Conservation (phyloP, 2,329 filamentous ascomycete species). For the Talaromyces sp. region DNA sequence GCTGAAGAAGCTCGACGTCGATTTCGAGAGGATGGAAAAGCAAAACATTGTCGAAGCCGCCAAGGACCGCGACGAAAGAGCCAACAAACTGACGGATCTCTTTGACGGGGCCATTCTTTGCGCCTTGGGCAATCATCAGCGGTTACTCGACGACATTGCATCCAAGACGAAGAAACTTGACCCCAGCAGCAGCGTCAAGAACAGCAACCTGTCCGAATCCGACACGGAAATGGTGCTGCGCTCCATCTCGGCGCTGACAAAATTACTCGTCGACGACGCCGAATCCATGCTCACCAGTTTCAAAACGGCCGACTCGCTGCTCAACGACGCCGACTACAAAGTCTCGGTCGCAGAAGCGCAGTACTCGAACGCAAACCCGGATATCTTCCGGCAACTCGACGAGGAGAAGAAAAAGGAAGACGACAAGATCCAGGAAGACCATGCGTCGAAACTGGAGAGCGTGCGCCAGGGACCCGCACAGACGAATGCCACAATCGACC, state of each 20-base stretch:
- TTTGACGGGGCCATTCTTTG: slow-evolving; percentile 48
- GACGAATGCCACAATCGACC: slow-evolving; percentile 31
- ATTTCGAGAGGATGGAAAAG: slow-evolving; percentile 49
- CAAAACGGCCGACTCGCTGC: slow-evolving; percentile 42
- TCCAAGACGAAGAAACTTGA: slow-evolving; percentile 37
- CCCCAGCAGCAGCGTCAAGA: slow-evolving; percentile 21
- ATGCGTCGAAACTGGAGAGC: slow-evolving; percentile 36
- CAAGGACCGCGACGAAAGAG: slow-evolving; percentile 44
- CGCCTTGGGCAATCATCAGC: slow-evolving; percentile 48
- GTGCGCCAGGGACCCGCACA: slow-evolving; percentile 35
- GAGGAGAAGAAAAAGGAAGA: slow-evolving; percentile 47
- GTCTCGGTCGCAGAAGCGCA: slow-evolving; percentile 50
- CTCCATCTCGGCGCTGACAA: slow-evolving; percentile 32
- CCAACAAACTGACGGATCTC: slow-evolving; percentile 45
- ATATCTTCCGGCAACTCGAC: slow-evolving; percentile 38
- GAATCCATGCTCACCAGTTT: slow-evolving; percentile 44
- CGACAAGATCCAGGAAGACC: slow-evolving; percentile 38
- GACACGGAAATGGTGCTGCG: slow-evolving; percentile 35
- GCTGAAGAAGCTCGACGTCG: slow-evolving; percentile 44
- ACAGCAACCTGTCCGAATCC: slow-evolving; percentile 27
- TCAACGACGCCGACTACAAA: slow-evolving; percentile 49
- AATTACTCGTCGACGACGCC: slow-evolving; percentile 38
- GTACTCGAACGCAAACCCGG: slow-evolving; percentile 37
- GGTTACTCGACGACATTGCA: slow-evolving; percentile 44
- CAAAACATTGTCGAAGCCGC: slow-evolving; percentile 45